A percentile compares a stretch with the other conserved stretches of the same genome.
phyloP scores from a whole-genome alignment of 2,329 filamentous ascomycete species.

The Fusarium chuoi region DNA sequence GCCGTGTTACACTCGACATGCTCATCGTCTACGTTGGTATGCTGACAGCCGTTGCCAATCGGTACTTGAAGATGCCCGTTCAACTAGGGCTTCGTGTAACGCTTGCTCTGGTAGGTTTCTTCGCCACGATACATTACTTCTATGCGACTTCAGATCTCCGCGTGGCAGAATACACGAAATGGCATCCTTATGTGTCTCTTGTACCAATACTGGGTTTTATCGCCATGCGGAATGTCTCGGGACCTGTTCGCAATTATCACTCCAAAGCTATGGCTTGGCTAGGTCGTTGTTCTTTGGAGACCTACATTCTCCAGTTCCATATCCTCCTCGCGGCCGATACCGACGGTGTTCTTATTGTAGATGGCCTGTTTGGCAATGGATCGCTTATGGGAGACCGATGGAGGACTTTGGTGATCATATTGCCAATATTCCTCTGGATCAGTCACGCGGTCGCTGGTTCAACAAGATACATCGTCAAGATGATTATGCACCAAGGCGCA shows the following conservation, averaged over 20 bases:
- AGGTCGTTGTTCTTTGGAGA: conserved; percentile 66
- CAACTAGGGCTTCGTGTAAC: conserved; percentile 29
- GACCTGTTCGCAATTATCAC: conserved; percentile 17
- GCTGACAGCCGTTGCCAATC: conserved; percentile 49
- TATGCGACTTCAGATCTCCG: background rate
- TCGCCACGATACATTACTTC: background rate
- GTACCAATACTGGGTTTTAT: conserved; percentile 64
- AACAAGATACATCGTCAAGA: conserved; percentile 35
- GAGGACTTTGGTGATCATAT: conserved; percentile 39
- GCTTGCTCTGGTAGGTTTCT: conserved; percentile 46
- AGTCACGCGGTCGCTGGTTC: conserved; percentile 32
- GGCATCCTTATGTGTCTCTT: conserved; percentile 63
- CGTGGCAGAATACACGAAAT: conserved; percentile 54
- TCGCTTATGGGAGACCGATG: conserved; percentile 40
- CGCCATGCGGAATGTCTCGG: conserved; percentile 58
- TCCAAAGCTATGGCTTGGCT: conserved; percentile 60
- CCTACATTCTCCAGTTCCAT: conserved; percentile 69
- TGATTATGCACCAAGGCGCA: conserved; percentile 23
- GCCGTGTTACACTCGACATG: conserved; percentile 61
- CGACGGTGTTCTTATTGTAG: conserved; percentile 56
- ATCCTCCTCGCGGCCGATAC: conserved; percentile 69
- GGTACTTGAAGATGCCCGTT: background rate
- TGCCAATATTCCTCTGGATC: conserved; percentile 42
- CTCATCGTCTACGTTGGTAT: conserved; percentile 67
- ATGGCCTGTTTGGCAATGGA: conserved; percentile 35